Evolutionary conservation across 306 rosid genomes (phyloP), one percentile per base, ranked within the genome.

Genomic region (Chamaecrista fasciculata): DNA sequence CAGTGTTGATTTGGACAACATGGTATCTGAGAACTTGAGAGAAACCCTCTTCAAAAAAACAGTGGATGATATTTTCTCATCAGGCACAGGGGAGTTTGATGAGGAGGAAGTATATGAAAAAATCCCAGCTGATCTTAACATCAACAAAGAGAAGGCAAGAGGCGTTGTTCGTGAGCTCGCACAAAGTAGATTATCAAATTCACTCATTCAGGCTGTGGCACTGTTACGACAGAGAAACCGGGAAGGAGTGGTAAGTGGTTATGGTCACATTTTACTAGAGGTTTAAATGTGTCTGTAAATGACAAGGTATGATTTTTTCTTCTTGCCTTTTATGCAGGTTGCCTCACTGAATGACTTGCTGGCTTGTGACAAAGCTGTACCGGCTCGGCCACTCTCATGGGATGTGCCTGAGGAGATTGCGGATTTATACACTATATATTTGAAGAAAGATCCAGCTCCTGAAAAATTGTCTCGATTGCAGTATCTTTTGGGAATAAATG

Each of bases 11-110:
- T 71, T 94, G 66, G 99, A 94, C 82, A 91, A 67, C 86, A 94
- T 94, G 91, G 83, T 94, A 70, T 91, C 97, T 15, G 84, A 79
- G 83, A 85, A 78, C 69, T 73, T 91, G 79, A 88, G 99, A 59
- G 97, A 94, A 83, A 86, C 43, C 73, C 81, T 94, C 75, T 94
- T 94, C 82, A 94, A 89, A 56, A 94, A 94, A 80, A 89, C 96
- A 1, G 86, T 94, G 43, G 99, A 87, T 60, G 96, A 91, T 65
- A 84, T 94, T 67, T 94, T 94, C 87, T 94, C 99, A 26, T 94
- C 97, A 0, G 99, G 99, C 66, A 94, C 97, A 1, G 99, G 99
- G 46, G 99, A 94, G 80, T 94, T 94, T 70, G 96, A 89, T 42
- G 91, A 89, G 73, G 96, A 85, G 63, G 99, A 94, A 82, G 97